Conservation (phyloP, 108 stramenopile genomes). For the Skeletonema marinoi region DNA sequence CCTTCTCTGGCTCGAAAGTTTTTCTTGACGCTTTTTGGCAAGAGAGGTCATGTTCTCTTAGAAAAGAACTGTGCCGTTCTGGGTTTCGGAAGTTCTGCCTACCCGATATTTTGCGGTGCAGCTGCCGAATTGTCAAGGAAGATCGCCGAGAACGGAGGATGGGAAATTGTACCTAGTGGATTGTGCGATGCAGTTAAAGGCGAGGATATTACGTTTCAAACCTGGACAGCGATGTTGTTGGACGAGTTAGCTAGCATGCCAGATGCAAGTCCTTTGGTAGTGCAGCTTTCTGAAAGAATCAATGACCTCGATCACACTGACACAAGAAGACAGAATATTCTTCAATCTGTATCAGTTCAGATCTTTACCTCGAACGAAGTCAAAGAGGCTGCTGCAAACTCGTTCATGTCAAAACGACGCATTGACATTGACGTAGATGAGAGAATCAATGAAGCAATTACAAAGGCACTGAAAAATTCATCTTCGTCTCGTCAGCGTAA, state of each 20-base stretch:
- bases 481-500: too few relatives aligned
- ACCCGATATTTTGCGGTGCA: constrained; percentile 28
- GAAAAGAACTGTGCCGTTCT: constrained; percentile 18
- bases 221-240: constrained; percentile 7
- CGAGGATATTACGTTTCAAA: constrained; percentile 3
- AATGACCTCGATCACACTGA: constrained; percentile 1
- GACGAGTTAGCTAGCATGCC: not conserved
- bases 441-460: not conserved
- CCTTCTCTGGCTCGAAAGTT: constrained; percentile 13
- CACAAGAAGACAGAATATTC: not conserved
- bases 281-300: constrained; percentile 2
- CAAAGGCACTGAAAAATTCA: too few relatives aligned
- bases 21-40: constrained; percentile 8
- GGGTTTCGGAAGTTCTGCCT: constrained; percentile 17
- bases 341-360: not conserved
- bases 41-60: not conserved
- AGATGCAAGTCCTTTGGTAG: constrained; percentile 1
- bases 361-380: constrained; percentile 8
- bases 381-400: constrained; percentile 8
- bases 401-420: not conserved
- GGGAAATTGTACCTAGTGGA: constrained; percentile 6
- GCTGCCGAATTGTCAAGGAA: not conserved
- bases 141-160: constrained; percentile 7
- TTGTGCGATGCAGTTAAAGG: constrained; percentile 24
- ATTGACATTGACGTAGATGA: not conserved